phyloP scores from a whole-genome alignment of 768 basidiomycete species.

The Boletales sp. region DNA sequence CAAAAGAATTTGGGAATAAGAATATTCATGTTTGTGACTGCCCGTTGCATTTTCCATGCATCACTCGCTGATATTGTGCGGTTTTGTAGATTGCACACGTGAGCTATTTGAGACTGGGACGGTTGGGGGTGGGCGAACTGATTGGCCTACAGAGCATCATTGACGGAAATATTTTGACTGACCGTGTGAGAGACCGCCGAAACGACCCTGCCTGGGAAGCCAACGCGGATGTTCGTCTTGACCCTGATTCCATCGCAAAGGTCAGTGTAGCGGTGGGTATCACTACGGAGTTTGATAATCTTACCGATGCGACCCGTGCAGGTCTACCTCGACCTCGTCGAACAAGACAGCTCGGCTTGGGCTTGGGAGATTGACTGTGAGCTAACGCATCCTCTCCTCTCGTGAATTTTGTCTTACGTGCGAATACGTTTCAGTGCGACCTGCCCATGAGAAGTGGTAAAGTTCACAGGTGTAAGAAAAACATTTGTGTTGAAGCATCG shows the following conservation, averaged over 20 bases:
- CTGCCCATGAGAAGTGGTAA: conserved; percentile 55
- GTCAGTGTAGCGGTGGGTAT: conserved; percentile 34
- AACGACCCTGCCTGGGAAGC: conserved; percentile 38
- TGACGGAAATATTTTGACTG: conserved; percentile 55
- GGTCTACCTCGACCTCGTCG: conserved; percentile 63
- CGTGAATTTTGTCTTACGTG: not conserved
- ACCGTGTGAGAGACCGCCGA: conserved; percentile 27
- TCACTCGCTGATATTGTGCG: not conserved
- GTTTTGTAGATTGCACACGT: conserved; percentile 58
- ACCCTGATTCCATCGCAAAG: conserved; percentile 67
- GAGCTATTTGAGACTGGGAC: conserved; percentile 24
- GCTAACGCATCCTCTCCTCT: conserved; percentile 19
- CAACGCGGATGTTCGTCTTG: conserved; percentile 47
- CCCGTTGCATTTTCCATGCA: not conserved
- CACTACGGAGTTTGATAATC: not conserved
- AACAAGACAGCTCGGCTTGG: conserved; percentile 70
- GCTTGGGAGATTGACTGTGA: conserved; percentile 79
- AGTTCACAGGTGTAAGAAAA: not conserved
- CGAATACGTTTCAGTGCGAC: conserved; percentile 35
- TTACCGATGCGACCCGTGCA: conserved; percentile 23
- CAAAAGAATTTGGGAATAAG: conserved; percentile 71
- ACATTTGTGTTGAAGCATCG: not conserved
- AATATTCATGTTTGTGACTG: conserved; percentile 59
- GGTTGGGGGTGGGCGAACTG: not conserved
- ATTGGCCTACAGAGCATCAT: conserved; percentile 51